Evolutionary conservation across 345 rosid genomes (phyloP), one percentile per base, ranked within the genome.

Genomic region (Abelmoschus esculentus): DNA sequence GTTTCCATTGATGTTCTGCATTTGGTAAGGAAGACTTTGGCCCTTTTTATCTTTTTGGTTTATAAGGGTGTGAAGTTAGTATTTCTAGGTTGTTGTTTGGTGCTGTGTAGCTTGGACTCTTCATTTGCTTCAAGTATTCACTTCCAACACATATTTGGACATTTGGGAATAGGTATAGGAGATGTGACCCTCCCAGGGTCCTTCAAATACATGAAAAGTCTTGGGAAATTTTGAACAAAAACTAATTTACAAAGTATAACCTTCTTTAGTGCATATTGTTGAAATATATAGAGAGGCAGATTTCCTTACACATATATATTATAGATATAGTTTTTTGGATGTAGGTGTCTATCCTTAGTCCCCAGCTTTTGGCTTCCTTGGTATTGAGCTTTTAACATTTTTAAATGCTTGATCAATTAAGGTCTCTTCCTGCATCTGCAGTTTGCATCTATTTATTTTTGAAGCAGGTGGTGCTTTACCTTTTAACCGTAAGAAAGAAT

Each of bases 1-100:
- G 98, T 96, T 84, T 92, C 97, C 92, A 96, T 96, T 65, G 99
- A 96, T 85, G 96, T 96, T 63, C 76, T 96, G 80, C 98, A 92
- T 81, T 79, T 92, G 98, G 99, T 96, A 86, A 84, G 95, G 69
- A 40, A 49, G 67, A 29, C 76, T 31, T 26, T 76, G 12, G 3
- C 6, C 44, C 70, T 52, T 70, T 78, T 29, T 66, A 11, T 4
- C 61, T 31, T 57, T 80, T 76, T 67, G 17, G 53, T 74, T 47
- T 80, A 32, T 69, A 75, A 57, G 70, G 79, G 81, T 49, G 80
- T 83, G 75, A 80, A 82, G 70, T 29, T 75, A 69, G 63, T 53
- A 47, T 70, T 80, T 74, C 32, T 76, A 80, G 73, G 70, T 72
- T 59, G 81, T 79, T 75, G 58, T 7, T 49, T 64, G 67, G 46